Base-by-base conservation (phyloP, 2,329 filamentous ascomycete species). In the Phialophora macrospora region DNA sequence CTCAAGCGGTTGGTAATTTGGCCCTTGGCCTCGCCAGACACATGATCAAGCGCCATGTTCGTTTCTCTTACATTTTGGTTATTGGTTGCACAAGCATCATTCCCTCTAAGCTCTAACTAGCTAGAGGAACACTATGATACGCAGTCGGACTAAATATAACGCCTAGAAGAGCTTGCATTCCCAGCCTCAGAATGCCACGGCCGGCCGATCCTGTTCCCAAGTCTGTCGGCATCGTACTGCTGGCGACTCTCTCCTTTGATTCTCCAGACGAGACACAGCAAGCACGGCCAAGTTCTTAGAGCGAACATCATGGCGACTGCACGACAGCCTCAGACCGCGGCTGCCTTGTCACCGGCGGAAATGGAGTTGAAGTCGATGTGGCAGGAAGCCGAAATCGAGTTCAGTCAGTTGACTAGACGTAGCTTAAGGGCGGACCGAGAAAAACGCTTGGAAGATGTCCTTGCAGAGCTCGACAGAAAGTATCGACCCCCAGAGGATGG, bases 331-430 rank as follows among this genome's bases (percentile, higher is more conserved):
- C 52, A 55, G 52, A 55, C 52, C 7, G 52, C 30, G 26, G 28
- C 52, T 14, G 52, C 52, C 8, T 22, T 55, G 28, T 34, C 52
- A 17, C 52, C 28, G 24, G 52, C 52, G 52, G 52, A 55, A 26
- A 55, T 55, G 52, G 52, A 55, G 52, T 22, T 55, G 28, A 55
- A 28, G 17, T 20, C 34, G 14, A n/a, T 55, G 52, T 55, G 52
- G 52, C 52, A 55, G 52, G 52, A 55, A 30, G 52, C 52, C 26
- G 52, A 55, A 55, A 20, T 34, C 34, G 52, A 55, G 17, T 55
- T 55, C 28, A 34, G 52, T 14, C 52, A 55, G 17, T 32, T 55
- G 52, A 55, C 52, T 12, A 55, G 52, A 32, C 30, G 52, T 9
- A 55, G 52, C 17, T 55, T 55, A 12, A 38, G 17, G 28, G 30